Evolutionary conservation across 495 filamentous ascomycete species (phyloP).

Genomic region (Aspergillus nidulans): DNA sequence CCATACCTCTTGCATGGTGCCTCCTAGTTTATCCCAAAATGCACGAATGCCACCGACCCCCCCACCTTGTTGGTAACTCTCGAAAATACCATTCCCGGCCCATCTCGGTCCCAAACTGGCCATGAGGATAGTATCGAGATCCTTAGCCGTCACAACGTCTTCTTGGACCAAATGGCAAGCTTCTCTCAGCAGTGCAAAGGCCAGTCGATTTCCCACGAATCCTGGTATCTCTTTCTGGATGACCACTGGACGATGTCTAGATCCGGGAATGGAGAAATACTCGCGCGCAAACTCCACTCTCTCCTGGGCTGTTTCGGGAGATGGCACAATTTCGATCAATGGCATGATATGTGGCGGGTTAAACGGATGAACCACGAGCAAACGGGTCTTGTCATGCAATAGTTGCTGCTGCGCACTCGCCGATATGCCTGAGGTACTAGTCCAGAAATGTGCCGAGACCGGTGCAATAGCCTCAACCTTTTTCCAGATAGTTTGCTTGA

Average conservation of each 20-base stretch:
- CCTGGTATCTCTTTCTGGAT: constrained; percentile 52
- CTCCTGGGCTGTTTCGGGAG: constrained; percentile 30
- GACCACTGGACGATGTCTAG: constrained; percentile 41
- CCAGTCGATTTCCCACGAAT: constrained; percentile 49
- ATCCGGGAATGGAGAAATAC: constrained; percentile 48
- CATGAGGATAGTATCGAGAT: constrained; percentile 44
- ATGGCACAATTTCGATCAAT: constrained; percentile 55
- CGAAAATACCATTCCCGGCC: constrained; percentile 55
- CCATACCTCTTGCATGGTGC: constrained; percentile 54
- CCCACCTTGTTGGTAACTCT: constrained; percentile 57
- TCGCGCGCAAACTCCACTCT: constrained; percentile 40
- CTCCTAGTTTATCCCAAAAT: constrained; percentile 54
- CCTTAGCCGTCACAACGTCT: constrained; percentile 40
- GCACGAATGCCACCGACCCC: constrained; percentile 50
- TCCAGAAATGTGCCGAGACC: constrained; percentile 47
- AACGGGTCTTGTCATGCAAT: constrained; percentile 38
- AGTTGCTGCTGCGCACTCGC: constrained; percentile 39
- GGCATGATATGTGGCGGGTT: constrained; percentile 64
- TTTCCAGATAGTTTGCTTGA: constrained; percentile 51
- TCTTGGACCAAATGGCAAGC: constrained; percentile 46
- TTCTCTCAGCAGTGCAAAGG: constrained; percentile 43
- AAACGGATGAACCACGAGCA: constrained; percentile 58
- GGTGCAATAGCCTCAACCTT: constrained; percentile 38
- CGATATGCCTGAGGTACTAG: constrained; percentile 53
- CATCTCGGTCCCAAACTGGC: constrained; percentile 52